These are phyloP conservation scores for Osmanthus fragrans DNA, from an alignment of 257 asterid genomes.

Conservation along the genomic window DNA sequence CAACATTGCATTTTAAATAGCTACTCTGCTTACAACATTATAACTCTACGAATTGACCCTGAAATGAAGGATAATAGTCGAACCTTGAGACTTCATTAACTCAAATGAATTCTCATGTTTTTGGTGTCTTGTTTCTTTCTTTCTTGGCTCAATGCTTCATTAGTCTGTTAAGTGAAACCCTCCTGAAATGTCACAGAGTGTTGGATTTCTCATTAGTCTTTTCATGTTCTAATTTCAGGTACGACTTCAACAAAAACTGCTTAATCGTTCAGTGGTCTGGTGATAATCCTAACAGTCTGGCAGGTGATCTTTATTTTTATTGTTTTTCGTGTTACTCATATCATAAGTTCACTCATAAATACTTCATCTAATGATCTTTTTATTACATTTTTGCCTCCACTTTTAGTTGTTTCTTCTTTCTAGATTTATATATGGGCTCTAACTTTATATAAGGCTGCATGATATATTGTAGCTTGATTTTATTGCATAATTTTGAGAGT, in stretches of 20 bases:
- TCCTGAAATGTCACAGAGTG: neutral
- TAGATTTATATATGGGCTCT: neutral
- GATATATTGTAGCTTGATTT: neutral
- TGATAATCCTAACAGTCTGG: conserved; percentile 97
- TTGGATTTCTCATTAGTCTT: conserved; percentile 15
- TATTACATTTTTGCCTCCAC: neutral
- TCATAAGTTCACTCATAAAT: neutral
- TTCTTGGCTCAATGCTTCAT: neutral
- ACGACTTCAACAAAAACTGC: conserved; percentile 70
- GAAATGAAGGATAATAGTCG: neutral
- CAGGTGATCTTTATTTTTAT: conserved; percentile 47
- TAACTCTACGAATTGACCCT: neutral
- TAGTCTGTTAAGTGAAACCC: neutral
- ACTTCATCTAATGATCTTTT: neutral
- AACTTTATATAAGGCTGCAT: neutral
- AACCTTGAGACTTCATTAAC: neutral
- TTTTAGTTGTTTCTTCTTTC: neutral
- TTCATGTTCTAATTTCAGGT: conserved; percentile 56
- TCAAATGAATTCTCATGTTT: neutral
- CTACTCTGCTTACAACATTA: neutral
- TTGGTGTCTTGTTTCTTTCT: neutral
- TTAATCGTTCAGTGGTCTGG: conserved; percentile 90
- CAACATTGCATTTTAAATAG: conserved; percentile 1
- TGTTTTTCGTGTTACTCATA: conserved; percentile 9
- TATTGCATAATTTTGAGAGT: neutral